A percentile compares a stretch with the other conserved stretches of the same genome.
Evolutionary conservation across 2,329 filamentous ascomycete genomes (phyloP).

Genomic region (Xylariales sp.): DNA sequence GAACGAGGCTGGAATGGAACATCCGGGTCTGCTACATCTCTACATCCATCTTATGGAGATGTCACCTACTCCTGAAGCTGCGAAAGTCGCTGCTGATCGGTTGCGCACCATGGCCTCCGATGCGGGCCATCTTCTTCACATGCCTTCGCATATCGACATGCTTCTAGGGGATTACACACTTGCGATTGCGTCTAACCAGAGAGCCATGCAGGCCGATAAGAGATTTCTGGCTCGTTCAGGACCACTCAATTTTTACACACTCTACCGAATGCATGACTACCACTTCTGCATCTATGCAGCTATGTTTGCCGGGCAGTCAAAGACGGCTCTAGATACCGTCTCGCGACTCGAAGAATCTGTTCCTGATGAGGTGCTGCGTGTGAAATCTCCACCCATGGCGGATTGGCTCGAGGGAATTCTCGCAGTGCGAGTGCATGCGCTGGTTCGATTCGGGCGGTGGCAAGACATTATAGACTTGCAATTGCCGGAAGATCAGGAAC

Average conservation of each 20-base stretch:
- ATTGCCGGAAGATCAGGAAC: slow-evolving; percentile 50
- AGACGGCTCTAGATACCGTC: slow-evolving; percentile 57
- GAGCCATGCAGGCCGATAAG: slow-evolving; percentile 64
- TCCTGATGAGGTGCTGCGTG: slow-evolving; percentile 57
- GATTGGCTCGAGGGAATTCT: slow-evolving; percentile 73
- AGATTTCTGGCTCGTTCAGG: slow-evolving; percentile 57
- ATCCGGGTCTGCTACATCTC: slow-evolving; percentile 68
- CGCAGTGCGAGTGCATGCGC: slow-evolving; percentile 61
- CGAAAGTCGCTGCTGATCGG: slow-evolving; percentile 54
- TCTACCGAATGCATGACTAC: slow-evolving; percentile 71
- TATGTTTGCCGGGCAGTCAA: slow-evolving; percentile 68
- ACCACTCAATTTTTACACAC: slow-evolving; percentile 66
- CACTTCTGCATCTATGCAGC: slow-evolving; percentile 74
- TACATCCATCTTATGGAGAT: slow-evolving; percentile 79
- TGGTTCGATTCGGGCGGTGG: slow-evolving; percentile 72
- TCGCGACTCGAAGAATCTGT: slow-evolving; percentile 55
- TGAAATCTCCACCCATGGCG: slow-evolving; percentile 68
- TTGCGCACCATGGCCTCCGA: slow-evolving; percentile 64
- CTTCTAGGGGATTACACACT: slow-evolving; percentile 66
- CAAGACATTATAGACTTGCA: slow-evolving; percentile 54
- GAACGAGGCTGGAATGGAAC: slow-evolving; percentile 42
- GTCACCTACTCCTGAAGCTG: slow-evolving; percentile 61
- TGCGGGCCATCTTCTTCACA: slow-evolving; percentile 66
- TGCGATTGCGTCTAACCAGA: slow-evolving; percentile 62
- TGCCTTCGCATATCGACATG: slow-evolving; percentile 74